These are phyloP conservation scores for Xanthoconium stramineum DNA, from an alignment of 768 basidiomycete genomes.

Conservation along the genomic window DNA sequence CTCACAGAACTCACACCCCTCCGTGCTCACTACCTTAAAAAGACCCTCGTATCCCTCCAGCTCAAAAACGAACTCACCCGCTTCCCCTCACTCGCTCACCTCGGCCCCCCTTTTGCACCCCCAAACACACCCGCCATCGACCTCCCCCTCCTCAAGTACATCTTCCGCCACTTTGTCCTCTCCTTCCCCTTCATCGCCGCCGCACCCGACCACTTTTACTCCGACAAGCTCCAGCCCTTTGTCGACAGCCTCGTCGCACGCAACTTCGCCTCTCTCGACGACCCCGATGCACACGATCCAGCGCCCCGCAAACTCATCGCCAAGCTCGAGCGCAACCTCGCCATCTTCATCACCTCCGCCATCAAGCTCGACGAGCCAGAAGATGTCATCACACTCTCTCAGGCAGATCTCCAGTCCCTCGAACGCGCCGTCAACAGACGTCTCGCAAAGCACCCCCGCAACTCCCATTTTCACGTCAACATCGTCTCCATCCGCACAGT, in stretches of 20 bases:
- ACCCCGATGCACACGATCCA: slow-evolving; percentile 54
- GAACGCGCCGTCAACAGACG: slow-evolving; percentile 68
- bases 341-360: slow-evolving; percentile 77
- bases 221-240: slow-evolving; percentile 93
- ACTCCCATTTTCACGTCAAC: slow-evolving; percentile 82
- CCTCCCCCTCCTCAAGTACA: slow-evolving; percentile 83
- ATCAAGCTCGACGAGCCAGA: slow-evolving; percentile 82
- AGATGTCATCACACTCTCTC: slow-evolving; percentile 86
- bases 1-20: slow-evolving; percentile 63
- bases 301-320: slow-evolving; percentile 64
- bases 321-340: slow-evolving; percentile 82
- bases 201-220: slow-evolving; percentile 90
- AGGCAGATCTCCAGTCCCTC: slow-evolving; percentile 76
- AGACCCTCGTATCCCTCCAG: slow-evolving; percentile 86
- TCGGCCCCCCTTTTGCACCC: slow-evolving; percentile 84
- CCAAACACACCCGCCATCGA: slow-evolving; percentile 58
- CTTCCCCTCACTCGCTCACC: slow-evolving; percentile 69
- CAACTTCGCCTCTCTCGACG: slow-evolving; percentile 70
- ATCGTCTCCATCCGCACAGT: slow-evolving; percentile 85
- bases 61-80: slow-evolving; percentile 72
- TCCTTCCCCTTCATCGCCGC: slow-evolving; percentile 93
- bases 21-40: slow-evolving; percentile 98
- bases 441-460: slow-evolving; percentile 46
- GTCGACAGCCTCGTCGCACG: slow-evolving; percentile 77
- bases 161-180: slow-evolving; percentile 90